Evolutionary conservation across 306 rosid genomes (phyloP).

Genomic region (Sesbania bispinosa): DNA sequence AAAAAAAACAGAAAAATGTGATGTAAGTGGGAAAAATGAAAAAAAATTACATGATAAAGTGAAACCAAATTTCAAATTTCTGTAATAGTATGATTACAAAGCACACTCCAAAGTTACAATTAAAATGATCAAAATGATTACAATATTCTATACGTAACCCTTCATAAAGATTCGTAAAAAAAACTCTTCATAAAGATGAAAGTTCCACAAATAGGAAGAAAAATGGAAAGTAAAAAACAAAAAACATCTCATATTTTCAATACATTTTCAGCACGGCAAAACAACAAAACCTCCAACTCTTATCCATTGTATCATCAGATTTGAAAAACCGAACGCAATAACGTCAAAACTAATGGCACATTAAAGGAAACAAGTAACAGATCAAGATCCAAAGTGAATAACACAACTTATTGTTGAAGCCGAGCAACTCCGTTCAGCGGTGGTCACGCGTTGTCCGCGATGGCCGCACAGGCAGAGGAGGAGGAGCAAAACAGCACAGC

Average conservation of each 20-base stretch:
- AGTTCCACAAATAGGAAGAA: not conserved
- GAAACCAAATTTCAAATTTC: too few relatives aligned
- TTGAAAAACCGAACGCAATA: not conserved
- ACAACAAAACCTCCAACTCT: not conserved
- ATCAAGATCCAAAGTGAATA: constrained; percentile 51
- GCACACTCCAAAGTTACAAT: constrained; percentile 12
- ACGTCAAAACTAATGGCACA: not conserved
- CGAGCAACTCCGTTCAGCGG: too few relatives aligned
- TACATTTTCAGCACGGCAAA: not conserved
- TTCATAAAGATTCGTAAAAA: too few relatives aligned
- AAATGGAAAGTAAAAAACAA: not conserved
- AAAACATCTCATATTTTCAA: not conserved
- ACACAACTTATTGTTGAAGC: too few relatives aligned
- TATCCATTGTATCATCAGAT: not conserved
- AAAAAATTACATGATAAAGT: too few relatives aligned
- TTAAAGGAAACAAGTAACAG: constrained; percentile 23
- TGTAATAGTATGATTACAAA: too few relatives aligned
- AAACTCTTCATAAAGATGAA: too few relatives aligned
- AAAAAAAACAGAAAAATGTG: too few relatives aligned
- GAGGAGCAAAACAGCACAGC: too few relatives aligned
- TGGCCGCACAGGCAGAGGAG: too few relatives aligned
- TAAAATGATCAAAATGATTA: not conserved
- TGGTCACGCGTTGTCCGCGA: too few relatives aligned
- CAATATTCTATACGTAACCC: not conserved
- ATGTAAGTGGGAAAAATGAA: too few relatives aligned